phyloP scores from a whole-genome alignment of 2,329 filamentous ascomycete species.

The Chaetomium sp. region DNA sequence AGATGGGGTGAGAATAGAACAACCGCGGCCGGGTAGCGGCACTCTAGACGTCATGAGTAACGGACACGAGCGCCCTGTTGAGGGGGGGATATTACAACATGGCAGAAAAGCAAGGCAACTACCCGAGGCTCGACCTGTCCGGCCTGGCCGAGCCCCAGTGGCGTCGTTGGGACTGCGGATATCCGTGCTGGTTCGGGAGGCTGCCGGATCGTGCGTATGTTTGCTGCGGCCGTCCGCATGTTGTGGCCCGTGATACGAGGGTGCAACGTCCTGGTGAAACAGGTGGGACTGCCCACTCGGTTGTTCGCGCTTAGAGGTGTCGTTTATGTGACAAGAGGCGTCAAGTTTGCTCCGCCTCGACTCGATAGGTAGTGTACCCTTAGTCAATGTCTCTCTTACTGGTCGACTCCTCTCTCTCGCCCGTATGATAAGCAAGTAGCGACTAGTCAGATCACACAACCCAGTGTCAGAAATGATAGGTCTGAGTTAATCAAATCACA shows the following conservation, averaged over 20 bases:
- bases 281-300: background rate
- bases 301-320: background rate
- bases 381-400: background rate
- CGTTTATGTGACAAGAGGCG: background rate
- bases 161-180: background rate
- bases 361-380: background rate
- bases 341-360: background rate
- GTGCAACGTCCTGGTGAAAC: background rate
- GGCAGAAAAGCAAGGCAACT: background rate
- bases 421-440: background rate
- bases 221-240: conserved; percentile 13
- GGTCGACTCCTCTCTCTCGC: background rate
- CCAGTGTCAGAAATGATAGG: background rate
- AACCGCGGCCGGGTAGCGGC: background rate
- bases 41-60: background rate
- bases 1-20: background rate
- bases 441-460: background rate
- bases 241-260: background rate
- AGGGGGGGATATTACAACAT: background rate
- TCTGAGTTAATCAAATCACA: conserved; percentile 3
- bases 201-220: conserved; percentile 17
- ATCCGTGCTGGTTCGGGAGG: background rate
- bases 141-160: background rate
- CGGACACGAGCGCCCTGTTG: background rate
- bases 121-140: background rate